Evolutionary conservation across 2,329 filamentous ascomycete genomes (phyloP).

Genomic region (Sporothrix protearum): DNA sequence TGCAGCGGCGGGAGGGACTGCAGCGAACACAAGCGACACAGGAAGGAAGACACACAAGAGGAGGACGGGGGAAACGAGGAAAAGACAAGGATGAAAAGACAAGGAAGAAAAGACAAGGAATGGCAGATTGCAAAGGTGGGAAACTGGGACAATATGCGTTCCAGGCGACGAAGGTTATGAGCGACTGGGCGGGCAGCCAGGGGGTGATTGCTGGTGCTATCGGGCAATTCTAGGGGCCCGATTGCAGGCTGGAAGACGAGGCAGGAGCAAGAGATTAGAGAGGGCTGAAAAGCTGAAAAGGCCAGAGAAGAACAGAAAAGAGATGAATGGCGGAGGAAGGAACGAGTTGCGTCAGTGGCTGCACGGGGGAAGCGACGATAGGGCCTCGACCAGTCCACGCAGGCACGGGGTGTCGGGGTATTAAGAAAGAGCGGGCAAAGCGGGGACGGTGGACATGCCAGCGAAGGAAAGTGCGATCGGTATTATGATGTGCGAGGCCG

Average conservation of each 20-base stretch:
- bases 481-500: background rate
- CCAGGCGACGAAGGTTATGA: background rate
- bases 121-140: background rate
- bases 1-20: background rate
- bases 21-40: background rate
- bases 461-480: background rate
- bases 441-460: background rate
- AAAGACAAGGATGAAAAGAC: background rate
- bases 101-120: constrained; percentile 9
- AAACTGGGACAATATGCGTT: background rate
- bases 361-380: constrained; percentile 13
- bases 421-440: background rate
- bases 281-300: background rate
- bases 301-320: background rate
- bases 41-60: background rate
- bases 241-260: background rate
- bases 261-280: background rate
- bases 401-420: background rate
- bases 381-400: constrained; percentile 3
- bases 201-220: background rate
- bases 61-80: background rate
- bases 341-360: constrained; percentile 7
- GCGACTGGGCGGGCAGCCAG: background rate
- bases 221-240: background rate
- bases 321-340: background rate